phyloP scores from a whole-genome alignment of 2,329 filamentous ascomycete species.

The Pseudogymnoascus verrucosus region DNA sequence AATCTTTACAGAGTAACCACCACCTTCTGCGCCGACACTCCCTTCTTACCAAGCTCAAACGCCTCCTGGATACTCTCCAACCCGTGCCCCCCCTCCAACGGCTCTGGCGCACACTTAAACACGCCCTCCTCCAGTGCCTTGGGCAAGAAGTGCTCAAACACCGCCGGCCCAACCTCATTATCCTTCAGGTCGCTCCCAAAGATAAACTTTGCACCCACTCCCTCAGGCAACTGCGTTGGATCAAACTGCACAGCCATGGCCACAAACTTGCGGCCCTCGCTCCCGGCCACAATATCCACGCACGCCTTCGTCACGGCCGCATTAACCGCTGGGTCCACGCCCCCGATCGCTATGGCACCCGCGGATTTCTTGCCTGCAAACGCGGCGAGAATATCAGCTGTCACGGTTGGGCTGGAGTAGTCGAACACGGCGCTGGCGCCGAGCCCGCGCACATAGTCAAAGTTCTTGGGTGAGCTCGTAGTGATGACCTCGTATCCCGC shows the following conservation, averaged over 20 bases:
- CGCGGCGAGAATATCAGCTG: constrained; percentile 25
- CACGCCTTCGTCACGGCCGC: constrained; percentile 17
- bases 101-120: constrained; percentile 28
- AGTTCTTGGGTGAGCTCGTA: constrained; percentile 31
- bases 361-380: constrained; percentile 26
- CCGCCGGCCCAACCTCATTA: constrained; percentile 23
- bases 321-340: neutral
- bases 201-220: constrained; percentile 22
- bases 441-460: constrained; percentile 28
- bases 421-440: constrained; percentile 36
- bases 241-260: neutral
- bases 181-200: constrained; percentile 22
- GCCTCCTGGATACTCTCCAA: constrained; percentile 34
- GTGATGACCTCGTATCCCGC: constrained; percentile 34
- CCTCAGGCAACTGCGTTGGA: constrained; percentile 6
- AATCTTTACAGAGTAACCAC: constrained; percentile 26
- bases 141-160: constrained; percentile 27
- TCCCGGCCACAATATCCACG: constrained; percentile 20
- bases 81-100: constrained; percentile 32
- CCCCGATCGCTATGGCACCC: constrained; percentile 28
- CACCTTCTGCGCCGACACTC: constrained; percentile 34
- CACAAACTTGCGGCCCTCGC: constrained; percentile 19
- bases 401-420: constrained; percentile 25
- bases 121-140: constrained; percentile 28
- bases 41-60: constrained; percentile 28